Percentiles rank a stretch among this genome's conserved stretches.
Evolutionary conservation across 192 early-diverging fungal species (phyloP).

Genomic region (Mortierella alpina): DNA sequence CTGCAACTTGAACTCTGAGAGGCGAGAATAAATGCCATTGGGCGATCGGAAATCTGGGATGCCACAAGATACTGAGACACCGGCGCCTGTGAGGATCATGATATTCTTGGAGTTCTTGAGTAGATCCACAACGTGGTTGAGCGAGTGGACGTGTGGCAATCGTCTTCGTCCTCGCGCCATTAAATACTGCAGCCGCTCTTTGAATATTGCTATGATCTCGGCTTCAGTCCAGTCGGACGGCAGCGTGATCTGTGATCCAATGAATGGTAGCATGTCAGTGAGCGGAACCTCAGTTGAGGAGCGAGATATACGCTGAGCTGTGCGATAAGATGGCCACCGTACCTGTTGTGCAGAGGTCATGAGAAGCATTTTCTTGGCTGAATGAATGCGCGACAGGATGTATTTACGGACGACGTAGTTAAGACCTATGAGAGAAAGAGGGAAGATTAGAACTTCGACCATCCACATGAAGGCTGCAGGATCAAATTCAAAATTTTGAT

Average conservation of each 20-base stretch:
- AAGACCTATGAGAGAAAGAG: background rate
- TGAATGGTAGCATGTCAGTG: too few species aligned
- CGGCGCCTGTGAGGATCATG: slow-evolving; percentile 92
- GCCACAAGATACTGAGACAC: slow-evolving; percentile 93
- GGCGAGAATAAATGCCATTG: slow-evolving; percentile 88
- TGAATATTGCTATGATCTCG: slow-evolving; percentile 70
- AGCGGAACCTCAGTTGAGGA: too few species aligned
- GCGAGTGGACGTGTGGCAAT: slow-evolving; percentile 65
- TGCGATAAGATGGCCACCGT: background rate
- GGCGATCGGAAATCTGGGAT: slow-evolving; percentile 98
- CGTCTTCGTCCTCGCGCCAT: slow-evolving; percentile 62
- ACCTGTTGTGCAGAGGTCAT: background rate
- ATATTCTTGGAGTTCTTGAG: slow-evolving; percentile 73
- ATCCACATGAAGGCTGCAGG: background rate
- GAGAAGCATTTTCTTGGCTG: slow-evolving; percentile 11
- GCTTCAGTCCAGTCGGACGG: slow-evolving; percentile 53
- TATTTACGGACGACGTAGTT: slow-evolving; percentile 9
- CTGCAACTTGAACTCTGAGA: slow-evolving; percentile 90
- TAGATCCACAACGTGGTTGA: slow-evolving; percentile 74
- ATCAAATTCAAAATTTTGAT: background rate
- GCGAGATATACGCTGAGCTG: background rate
- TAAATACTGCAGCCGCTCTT: slow-evolving; percentile 55
- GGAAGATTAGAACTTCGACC: background rate
- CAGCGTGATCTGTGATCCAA: too few species aligned
- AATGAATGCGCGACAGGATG: background rate